Evolutionary conservation across 2,329 filamentous ascomycete genomes (phyloP), one percentile per base, ranked within the genome.

Genomic region (Ceratocystiopsis minuta): DNA sequence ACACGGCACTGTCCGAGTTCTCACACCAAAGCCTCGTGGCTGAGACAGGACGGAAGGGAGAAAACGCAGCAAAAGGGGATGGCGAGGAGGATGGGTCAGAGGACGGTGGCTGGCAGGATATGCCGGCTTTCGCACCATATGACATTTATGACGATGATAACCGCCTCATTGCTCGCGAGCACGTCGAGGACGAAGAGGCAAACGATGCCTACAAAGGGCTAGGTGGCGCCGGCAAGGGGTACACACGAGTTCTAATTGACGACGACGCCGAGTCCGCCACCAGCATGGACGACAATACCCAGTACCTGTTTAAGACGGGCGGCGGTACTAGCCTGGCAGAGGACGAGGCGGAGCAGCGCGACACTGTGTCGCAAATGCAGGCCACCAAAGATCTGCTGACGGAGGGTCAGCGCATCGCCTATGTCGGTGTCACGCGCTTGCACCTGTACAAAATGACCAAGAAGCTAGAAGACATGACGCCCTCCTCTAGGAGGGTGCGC

Each of bases 131-230:
- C 54, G 90, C 87, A 9, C 80, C 80, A 34, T 92, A 90, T 56
- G 88, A 96, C 59, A 81, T 94, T 50, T 98, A 96, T 58, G 85
- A 98, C 55, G 90, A 98, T 53, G 79, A 93, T 57, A 82, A 93
- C 51, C 82, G 73, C 50, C 68, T 98, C 24, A 69, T 98, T 49
- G 90, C 90, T 13, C 78, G 73, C 48, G 88, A 92, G 51, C 79
- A 80, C 45, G 66, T 70, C 34, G 78, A 85, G 38, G 78, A 79
- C 42, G 69, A 72, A n/a, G 79, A 67, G 33, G 70, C 79, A 37
- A 66, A 60, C 37, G 73, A 77, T 46, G 77, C 72, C 36, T 93
- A 93, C 52, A 72, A 67, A 17, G 79, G 79, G 14, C 69, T 94
- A 0, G 87, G 88, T 18, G 87, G 87, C 24, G 88, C 88, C 10